Base-by-base conservation (phyloP, 169 alveolate species). In the Eimeria sp. region DNA sequence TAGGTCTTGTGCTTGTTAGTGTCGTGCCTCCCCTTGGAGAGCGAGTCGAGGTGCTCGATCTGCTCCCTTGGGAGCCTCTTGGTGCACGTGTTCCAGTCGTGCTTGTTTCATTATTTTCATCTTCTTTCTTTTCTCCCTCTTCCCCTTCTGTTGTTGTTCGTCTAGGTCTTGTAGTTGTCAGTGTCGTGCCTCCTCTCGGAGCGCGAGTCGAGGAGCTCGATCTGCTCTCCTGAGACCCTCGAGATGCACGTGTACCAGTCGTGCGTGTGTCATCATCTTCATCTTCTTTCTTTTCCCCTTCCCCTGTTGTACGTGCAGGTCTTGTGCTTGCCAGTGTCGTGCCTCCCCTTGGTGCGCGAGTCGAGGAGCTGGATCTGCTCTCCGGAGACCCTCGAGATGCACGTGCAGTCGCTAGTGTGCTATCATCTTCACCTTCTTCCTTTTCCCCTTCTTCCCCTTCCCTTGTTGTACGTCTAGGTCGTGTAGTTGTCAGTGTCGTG, bases 1-100 rank as follows among this genome's bases (percentile, higher is more conserved):
- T 25, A 10, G 89, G 72, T 49, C 71, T 27, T n/a, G 43, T 8
- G 11, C 52, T 80, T 46, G 89, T 78, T 52, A 27, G 89, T 25
- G 89, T 78, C 1, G 89, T 78, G 89, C 46, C 71, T 10, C 49
- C 58, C 49, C 89, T 78, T 30, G 89, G 89, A 23, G 71, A 27
- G 10, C 89, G 62, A 14, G 89, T 46, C 18, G 71, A 78, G 10
- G 89, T 52, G 71, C 49, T 54, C 4, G 64, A 25, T 54, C 71
- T 80, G 30, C n/a, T 20, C 0, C 11, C 71, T 18, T 56, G 90
- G 6, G 54, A 16, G 4, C 10, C 23, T 30, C 82, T 30, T 14
- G 66, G n/a, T 60, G 80, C 6, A 37, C 80, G 91, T 37, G 62
- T 10, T 2, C 64, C 56, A 0, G 64, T 20, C 6, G 91, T 58